Conservation (phyloP, 1,139 yeast species). For the Blastobotrys buckinghamii region DNA sequence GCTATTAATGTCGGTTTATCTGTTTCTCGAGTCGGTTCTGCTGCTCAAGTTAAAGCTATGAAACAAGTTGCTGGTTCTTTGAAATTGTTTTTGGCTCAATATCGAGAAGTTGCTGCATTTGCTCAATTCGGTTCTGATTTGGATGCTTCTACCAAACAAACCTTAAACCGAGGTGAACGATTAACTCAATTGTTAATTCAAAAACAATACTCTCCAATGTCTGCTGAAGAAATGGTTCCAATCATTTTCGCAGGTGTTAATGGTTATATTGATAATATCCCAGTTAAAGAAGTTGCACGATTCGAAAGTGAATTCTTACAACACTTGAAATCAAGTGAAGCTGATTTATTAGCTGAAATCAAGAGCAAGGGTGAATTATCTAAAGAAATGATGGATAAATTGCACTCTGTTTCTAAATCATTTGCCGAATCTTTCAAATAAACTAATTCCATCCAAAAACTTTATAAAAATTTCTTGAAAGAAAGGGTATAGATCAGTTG, state of each 20-base stretch:
- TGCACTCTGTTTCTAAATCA: slow-evolving; percentile 86
- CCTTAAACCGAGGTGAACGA: slow-evolving; percentile 99
- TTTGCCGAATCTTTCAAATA: slow-evolving; percentile 73
- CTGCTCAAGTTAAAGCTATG: slow-evolving; percentile 99
- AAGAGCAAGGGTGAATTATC: slow-evolving; percentile 87
- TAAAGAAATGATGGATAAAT: slow-evolving; percentile 78
- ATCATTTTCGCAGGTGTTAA: slow-evolving; percentile 74
- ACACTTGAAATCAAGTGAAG: slow-evolving; percentile 78
- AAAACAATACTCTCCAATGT: slow-evolving; percentile 93
- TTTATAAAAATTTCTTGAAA: too few relatives aligned
- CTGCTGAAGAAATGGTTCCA: slow-evolving; percentile 99
- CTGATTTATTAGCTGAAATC: slow-evolving; percentile 77
- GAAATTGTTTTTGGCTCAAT: slow-evolving; percentile 99
- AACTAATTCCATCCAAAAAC: slow-evolving; percentile 10
- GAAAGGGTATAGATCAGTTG: too few relatives aligned
- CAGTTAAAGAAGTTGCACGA: slow-evolving; percentile 81
- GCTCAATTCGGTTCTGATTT: slow-evolving; percentile 99
- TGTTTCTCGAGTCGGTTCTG: slow-evolving; percentile 99
- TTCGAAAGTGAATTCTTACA: slow-evolving; percentile 92
- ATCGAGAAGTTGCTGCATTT: slow-evolving; percentile 99
- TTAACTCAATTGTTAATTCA: slow-evolving; percentile 98
- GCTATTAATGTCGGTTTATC: slow-evolving; percentile 99
- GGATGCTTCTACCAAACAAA: slow-evolving; percentile 99
- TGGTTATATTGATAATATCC: slow-evolving; percentile 67
- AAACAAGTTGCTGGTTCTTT: slow-evolving; percentile 99